Conservation (phyloP, 1,139 yeast genomes). For the Suzukiozyma palmioleophila region DNA sequence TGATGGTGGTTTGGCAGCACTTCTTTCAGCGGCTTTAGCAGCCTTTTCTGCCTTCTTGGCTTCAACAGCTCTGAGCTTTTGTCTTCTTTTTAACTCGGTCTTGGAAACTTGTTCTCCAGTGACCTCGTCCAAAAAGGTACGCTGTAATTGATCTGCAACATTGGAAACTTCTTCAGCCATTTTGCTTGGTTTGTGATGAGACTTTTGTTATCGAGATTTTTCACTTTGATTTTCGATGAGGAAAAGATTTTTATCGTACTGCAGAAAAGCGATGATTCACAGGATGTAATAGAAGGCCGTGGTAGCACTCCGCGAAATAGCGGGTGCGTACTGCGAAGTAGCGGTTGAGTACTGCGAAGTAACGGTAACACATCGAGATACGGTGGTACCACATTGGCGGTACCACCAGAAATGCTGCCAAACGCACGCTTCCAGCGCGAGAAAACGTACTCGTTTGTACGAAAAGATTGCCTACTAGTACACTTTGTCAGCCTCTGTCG, state of each 20-base stretch:
- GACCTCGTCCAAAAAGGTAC: slow-evolving; percentile 84
- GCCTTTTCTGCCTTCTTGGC: slow-evolving; percentile 92
- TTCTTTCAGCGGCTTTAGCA: slow-evolving; percentile 51
- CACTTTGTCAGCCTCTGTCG: too few species aligned
- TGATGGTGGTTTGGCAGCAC: slow-evolving; percentile 43
- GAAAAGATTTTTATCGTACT: background rate
- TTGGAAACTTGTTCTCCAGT: slow-evolving; percentile 97
- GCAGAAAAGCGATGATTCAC: background rate
- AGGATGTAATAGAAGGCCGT: background rate
- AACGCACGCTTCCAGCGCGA: too few species aligned
- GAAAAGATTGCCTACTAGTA: too few species aligned
- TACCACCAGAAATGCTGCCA: too few species aligned
- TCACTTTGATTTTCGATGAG: background rate
- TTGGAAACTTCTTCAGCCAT: slow-evolving; percentile 53
- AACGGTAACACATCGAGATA: background rate
- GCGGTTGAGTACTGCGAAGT: background rate
- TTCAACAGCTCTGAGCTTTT: slow-evolving; percentile 81
- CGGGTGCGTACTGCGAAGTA: background rate
- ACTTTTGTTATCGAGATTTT: background rate
- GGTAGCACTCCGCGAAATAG: background rate
- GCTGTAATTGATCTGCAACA: slow-evolving; percentile 76
- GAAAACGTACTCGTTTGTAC: too few species aligned
- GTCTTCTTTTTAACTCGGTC: slow-evolving; percentile 93
- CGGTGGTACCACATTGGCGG: too few species aligned
- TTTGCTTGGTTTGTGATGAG: slow-evolving; percentile 3